Evolutionary conservation across 768 basidiomycete species (phyloP).

Genomic region (Zangia roseola): DNA sequence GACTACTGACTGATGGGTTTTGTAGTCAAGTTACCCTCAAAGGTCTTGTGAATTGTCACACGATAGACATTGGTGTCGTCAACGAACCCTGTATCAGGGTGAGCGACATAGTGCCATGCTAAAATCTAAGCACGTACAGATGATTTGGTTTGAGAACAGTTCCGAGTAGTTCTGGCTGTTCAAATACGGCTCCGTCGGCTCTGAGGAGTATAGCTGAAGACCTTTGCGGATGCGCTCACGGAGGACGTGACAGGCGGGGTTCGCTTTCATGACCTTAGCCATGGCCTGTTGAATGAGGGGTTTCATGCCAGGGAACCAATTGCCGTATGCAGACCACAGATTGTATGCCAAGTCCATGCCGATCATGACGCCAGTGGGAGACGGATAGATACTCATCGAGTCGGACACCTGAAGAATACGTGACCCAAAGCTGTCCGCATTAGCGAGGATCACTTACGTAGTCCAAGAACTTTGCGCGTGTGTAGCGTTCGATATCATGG

Average conservation of each 20-base stretch:
- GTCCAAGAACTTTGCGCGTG: conserved; percentile 98
- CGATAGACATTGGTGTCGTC: conserved; percentile 99
- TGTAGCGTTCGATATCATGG: conserved; percentile 98
- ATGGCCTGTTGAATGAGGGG: conserved; percentile 97
- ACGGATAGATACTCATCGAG: conserved; percentile 99
- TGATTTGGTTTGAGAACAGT: conserved; percentile 97
- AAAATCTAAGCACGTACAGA: conserved; percentile 51
- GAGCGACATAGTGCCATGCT: conserved; percentile 2
- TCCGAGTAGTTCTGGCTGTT: conserved; percentile 99
- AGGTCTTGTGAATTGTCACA: conserved; percentile 98
- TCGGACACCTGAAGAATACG: conserved; percentile 66
- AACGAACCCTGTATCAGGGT: conserved; percentile 74
- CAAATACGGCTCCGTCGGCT: conserved; percentile 98
- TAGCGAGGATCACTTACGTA: conserved; percentile 54
- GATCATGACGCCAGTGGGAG: conserved; percentile 98
- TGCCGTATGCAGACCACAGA: conserved; percentile 97
- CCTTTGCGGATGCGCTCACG: conserved; percentile 99
- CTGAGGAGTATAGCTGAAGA: conserved; percentile 96
- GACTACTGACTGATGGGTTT: conserved; percentile 85
- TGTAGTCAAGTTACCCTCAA: conserved; percentile 99
- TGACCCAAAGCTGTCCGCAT: not conserved
- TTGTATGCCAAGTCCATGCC: conserved; percentile 99
- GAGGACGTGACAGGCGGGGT: conserved; percentile 94
- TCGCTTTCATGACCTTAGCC: conserved; percentile 99
- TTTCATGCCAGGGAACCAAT: conserved; percentile 99